Evolutionary conservation across 495 filamentous ascomycete genomes (phyloP), one percentile per base, ranked within the genome.

Genomic region (Hypoxylon rickii): DNA sequence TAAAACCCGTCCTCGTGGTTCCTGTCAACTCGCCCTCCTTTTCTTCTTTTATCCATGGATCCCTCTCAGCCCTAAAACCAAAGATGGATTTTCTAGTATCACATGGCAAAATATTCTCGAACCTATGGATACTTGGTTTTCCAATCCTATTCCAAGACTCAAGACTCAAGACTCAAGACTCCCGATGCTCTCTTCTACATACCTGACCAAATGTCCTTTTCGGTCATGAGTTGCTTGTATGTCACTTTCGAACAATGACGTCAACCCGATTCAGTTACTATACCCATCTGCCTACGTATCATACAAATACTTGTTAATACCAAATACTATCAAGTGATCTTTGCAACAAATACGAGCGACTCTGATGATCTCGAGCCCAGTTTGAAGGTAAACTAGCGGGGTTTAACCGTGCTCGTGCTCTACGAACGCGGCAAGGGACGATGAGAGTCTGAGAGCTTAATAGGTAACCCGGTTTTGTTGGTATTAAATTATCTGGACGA

Each of bases 21-120:
- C 39, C 33, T 49, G 44, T 32, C 45, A 51, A 50, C 39, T 44
- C 34, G 38, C 17, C 17, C n/a, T 20, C 16, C 15, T 32, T 24
- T 12, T 24, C 20, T n/a, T n/a, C n/a, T n/a, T n/a, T n/a, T n/a
- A n/a, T n/a, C n/a, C n/a, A 21, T 2, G 17, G 26, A 33, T 20
- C 13, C 41, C 16, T 38, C 51, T 55, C 56, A 52, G 49, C 44
- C 49, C 48, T 58, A 58, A 58, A 50, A 51, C 55, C 47, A 42
- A 7, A 58, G 17, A 36, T 38, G 37, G 47, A 50, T 29, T 20
- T 34, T 17, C n/a, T 37, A 31, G 7, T 43, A 48, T 59, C 49
- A 59, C 55, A 52, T 59, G 55, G 43, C 43, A 48, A 32, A 17
- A n/a, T n/a, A n/a, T n/a, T n/a, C n/a, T n/a, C n/a, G n/a, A n/a